Base-by-base conservation (phyloP, 352 stramenopile species). In the Phytophthora citrophthora region DNA sequence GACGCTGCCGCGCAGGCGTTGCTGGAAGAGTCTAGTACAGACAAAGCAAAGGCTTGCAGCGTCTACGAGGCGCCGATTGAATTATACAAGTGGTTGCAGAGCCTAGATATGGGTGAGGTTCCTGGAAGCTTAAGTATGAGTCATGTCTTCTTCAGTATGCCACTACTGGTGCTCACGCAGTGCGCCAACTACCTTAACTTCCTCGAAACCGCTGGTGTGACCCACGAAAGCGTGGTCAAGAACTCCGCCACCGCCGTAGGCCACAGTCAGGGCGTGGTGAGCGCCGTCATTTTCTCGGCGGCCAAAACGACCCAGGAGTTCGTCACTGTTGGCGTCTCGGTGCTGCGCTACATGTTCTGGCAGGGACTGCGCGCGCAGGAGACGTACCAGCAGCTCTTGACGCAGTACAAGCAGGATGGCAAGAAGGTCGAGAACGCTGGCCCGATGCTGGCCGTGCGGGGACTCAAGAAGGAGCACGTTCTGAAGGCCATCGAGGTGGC, bases 341-440 rank as follows among this genome's bases (percentile, higher is more conserved):
- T 86, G 24, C 57, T 94, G 41, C 79, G 83, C 39, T 93, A 93
- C 61, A 83, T 94, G 79, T 94, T 95, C 58, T 94, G 80, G 70
- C 83, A 95, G 55, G 89, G 87, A 47, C 70, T 96, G 11, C 82
- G 82, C 53, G 68, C 78, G 12, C 86, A 95, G 43, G 83, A 90
- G 45, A 73, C 81, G 54, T 73, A 73, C 31, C 34, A 70, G 38
- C 40, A 80, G 24, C n/a, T 81, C 6, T 16, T 69, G 24, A 39
- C 47, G 44, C 55, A 72, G 34, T 68, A 64, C 64, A 77, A 61
- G 36, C 71, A 76, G 34, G 64, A 76, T 43, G 34, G 54, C 32
- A 76, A 75, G 45, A 58, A 61, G 40, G 46, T 66, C 18, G 55
- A 66, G 20, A 70, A 70, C 16, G 69, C 82, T 10, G 70, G 84